Evolutionary conservation across 345 rosid species (phyloP), one percentile per base, ranked within the genome.

Genomic region (Gossypium thurberi): DNA sequence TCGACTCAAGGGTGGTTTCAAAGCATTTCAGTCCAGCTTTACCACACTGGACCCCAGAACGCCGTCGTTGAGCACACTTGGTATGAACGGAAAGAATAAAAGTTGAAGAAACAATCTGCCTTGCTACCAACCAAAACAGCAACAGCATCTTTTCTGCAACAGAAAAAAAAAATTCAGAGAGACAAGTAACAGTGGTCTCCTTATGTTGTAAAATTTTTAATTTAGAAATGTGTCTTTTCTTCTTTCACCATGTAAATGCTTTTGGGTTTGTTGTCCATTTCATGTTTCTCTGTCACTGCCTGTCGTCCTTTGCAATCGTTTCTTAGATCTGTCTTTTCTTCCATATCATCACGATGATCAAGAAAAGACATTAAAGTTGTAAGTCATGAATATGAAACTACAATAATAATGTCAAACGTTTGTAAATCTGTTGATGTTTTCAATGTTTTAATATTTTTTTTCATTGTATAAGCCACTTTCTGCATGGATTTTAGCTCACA

Each of bases 31-130:
- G 98, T 81, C 97, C 83, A 28, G 78, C 83, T 26, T n/a, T 65
- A 51, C 98, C 98, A 2, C 83, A 83, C 17, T 92, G 98, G 98
- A 80, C 82, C 6, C 87, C 89, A 1, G 87, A 81, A 64, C 79
- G 85, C 65, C 84, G 86, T 57, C 75, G 77, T 63, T 82, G 83
- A 68, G 51, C 26, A 21, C 47, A 53, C 20, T 12, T 23, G 17
- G 3, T 58, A 21, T 33, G 10, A 37, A 40, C 21, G 48, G 26
- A 55, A 33, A 33, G 21, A 50, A 50, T 15, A 52, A n/a, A 65
- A 65, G 23, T 10, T 37, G 21, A 4, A 15, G 13, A 56, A 68
- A 26, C 0, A 68, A 26, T 50, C 44, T 10, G 46, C 59, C 17
- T 17, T 13, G 59, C 72, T 48, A 50, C 43, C 71, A 17, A 26